phyloP scores from a whole-genome alignment of 2,329 filamentous ascomycete species.

The Hypoxylon sp. region DNA sequence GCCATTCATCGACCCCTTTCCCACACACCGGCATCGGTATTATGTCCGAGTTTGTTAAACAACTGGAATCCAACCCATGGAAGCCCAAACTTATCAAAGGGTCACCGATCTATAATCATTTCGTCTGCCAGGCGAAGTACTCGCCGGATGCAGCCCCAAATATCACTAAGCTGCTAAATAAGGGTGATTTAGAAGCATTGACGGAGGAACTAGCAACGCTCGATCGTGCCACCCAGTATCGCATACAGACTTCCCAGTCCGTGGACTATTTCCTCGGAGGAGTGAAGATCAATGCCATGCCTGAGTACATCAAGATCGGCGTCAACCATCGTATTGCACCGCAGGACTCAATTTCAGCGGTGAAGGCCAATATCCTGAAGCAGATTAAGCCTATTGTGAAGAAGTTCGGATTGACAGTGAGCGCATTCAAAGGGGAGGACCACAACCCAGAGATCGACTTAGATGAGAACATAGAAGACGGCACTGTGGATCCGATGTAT shows the following conservation, averaged over 20 bases:
- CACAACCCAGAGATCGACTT: constrained; percentile 50
- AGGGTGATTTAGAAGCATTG: constrained; percentile 53
- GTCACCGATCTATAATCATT: constrained; percentile 56
- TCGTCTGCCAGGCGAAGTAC: constrained; percentile 56
- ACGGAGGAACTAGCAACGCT: constrained; percentile 53
- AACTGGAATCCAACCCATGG: constrained; percentile 68
- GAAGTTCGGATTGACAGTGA: constrained; percentile 64
- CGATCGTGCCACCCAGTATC: constrained; percentile 62
- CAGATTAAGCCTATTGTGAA: constrained; percentile 63
- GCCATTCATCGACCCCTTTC: constrained; percentile 72
- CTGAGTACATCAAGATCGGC: constrained; percentile 66
- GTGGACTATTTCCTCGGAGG: constrained; percentile 69
- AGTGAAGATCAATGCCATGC: constrained; percentile 71
- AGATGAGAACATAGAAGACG: constrained; percentile 42
- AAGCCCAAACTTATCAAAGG: constrained; percentile 53
- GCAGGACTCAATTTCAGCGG: constrained; percentile 63
- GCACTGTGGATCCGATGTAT: constrained; percentile 51
- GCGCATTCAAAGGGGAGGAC: constrained; percentile 62
- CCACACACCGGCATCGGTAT: constrained; percentile 80
- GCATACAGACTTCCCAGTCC: constrained; percentile 71
- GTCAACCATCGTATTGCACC: constrained; percentile 72
- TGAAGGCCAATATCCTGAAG: constrained; percentile 63
- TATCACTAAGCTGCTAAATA: constrained; percentile 53
- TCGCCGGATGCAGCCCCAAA: constrained; percentile 54
- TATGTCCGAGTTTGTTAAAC: constrained; percentile 74